phyloP scores from a whole-genome alignment of 208 protist species.

The Trichomonas gallinae region DNA sequence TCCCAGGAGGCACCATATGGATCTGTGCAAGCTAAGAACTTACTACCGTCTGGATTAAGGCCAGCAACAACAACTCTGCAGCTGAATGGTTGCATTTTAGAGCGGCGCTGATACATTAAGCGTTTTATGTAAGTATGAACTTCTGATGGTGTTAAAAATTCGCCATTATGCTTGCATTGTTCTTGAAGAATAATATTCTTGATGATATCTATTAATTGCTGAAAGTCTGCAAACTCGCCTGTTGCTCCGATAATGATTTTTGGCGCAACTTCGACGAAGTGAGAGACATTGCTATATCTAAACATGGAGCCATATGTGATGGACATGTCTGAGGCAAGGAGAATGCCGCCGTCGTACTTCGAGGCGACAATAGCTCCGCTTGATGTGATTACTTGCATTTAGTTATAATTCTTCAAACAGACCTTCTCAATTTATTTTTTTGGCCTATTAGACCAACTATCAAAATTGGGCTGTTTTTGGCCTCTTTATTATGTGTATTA shows the following conservation, averaged over 20 bases:
- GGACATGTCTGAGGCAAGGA: not conserved
- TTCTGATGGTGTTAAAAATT: conserved; percentile 7
- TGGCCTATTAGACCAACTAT: not conserved
- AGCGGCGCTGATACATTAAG: not conserved
- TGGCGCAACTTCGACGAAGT: not conserved
- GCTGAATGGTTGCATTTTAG: not conserved
- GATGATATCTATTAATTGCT: not conserved
- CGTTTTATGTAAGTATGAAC: not conserved
- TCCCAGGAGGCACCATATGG: not conserved
- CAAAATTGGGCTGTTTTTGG: too few species aligned
- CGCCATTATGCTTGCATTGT: not conserved
- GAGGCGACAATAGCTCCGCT: not conserved
- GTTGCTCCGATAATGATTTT: not conserved
- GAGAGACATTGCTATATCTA: not conserved
- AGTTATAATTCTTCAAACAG: not conserved
- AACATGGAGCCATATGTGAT: not conserved
- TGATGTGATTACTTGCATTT: not conserved
- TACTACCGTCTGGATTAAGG: not conserved
- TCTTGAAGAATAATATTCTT: not conserved
- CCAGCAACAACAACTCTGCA: not conserved
- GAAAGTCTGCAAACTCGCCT: not conserved
- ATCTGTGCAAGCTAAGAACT: not conserved
- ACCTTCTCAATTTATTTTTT: not conserved
- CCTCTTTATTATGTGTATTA: too few species aligned
- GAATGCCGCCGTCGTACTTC: not conserved